A percentile compares a stretch with the other conserved stretches of the same genome.
Conservation (phyloP, 192 early-diverging fungal species). For the Polychytrium aggregatum region DNA sequence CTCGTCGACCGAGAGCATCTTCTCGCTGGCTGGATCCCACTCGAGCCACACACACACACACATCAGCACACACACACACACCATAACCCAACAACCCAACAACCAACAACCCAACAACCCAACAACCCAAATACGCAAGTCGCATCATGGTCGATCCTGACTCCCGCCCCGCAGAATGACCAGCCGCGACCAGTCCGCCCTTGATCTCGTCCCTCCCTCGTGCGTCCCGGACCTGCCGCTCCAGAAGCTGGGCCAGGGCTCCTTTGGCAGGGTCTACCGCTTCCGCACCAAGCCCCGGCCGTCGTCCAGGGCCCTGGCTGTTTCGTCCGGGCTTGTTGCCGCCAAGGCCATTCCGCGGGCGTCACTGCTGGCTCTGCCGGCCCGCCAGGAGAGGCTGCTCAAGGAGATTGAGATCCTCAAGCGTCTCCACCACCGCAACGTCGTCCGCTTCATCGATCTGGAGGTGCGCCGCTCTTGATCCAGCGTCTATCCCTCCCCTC, state of each 20-base stretch:
- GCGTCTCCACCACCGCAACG: slow-evolving; percentile 8
- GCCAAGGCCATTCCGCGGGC: slow-evolving; percentile 11
- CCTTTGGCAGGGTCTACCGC: slow-evolving; percentile 7
- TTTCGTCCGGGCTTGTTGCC: not conserved
- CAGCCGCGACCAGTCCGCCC: no score
- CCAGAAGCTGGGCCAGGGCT: slow-evolving; percentile 10
- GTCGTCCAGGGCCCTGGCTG: not conserved
- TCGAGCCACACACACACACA: no score
- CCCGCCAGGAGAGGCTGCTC: slow-evolving; percentile 6
- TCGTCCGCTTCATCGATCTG: slow-evolving; percentile 14
- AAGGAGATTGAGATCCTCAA: slow-evolving; percentile 13
- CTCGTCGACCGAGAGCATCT: no score
- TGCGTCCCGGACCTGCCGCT: slow-evolving; percentile 1
- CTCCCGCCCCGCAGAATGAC: no score
- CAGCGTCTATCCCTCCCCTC: no score
- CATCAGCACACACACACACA: no score
- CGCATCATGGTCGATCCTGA: no score
- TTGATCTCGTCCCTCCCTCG: no score
- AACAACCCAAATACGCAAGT: no score
- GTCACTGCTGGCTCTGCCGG: not conserved
- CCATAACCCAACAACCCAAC: no score
- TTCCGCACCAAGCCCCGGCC: slow-evolving; percentile 3
- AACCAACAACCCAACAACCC: no score
- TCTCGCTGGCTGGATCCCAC: no score
- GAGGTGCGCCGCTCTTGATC: slow-evolving; percentile 8